Percentiles rank a stretch among this genome's conserved stretches.
Conservation (phyloP, 2,329 filamentous ascomycete genomes). For the Colletotrichum orbiculare region DNA sequence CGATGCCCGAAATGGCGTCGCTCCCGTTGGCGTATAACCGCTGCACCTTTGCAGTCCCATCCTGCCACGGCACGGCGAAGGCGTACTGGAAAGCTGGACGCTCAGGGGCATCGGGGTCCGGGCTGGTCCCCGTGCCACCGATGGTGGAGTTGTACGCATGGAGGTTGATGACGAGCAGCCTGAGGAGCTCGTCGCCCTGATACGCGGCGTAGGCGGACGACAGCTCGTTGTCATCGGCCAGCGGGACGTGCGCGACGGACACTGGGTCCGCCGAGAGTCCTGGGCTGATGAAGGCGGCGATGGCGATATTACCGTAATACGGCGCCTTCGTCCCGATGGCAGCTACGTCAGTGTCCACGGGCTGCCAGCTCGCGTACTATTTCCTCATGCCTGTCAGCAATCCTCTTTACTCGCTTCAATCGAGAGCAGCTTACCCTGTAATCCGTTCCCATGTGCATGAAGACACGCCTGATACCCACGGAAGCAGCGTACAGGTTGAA, state of each 20-base stretch:
- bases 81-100: constrained; percentile 49
- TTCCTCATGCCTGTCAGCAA: constrained; percentile 9
- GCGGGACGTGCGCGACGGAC: constrained; percentile 59
- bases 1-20: constrained; percentile 70
- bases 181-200: constrained; percentile 52
- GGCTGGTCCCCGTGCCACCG: constrained; percentile 47
- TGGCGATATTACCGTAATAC: constrained; percentile 71
- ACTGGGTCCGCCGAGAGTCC: constrained; percentile 49
- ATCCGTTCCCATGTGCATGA: constrained; percentile 74
- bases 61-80: constrained; percentile 49
- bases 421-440: constrained; percentile 55
- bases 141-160: constrained; percentile 68
- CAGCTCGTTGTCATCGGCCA: constrained; percentile 44
- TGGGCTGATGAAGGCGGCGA: constrained; percentile 65
- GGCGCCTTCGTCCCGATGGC: constrained; percentile 69
- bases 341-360: constrained; percentile 60
- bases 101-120: constrained; percentile 45
- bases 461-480: constrained; percentile 65
- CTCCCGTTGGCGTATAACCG: constrained; percentile 70
- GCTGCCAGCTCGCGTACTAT: constrained; percentile 69
- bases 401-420: not conserved
- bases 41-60: constrained; percentile 51
- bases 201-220: constrained; percentile 69
- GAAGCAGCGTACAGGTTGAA: constrained; percentile 69
- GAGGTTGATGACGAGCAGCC: constrained; percentile 68